Evolutionary conservation across 116 monocot species (phyloP), one percentile per base, ranked within the genome.

Genomic region (Dioscorea cayenensis): DNA sequence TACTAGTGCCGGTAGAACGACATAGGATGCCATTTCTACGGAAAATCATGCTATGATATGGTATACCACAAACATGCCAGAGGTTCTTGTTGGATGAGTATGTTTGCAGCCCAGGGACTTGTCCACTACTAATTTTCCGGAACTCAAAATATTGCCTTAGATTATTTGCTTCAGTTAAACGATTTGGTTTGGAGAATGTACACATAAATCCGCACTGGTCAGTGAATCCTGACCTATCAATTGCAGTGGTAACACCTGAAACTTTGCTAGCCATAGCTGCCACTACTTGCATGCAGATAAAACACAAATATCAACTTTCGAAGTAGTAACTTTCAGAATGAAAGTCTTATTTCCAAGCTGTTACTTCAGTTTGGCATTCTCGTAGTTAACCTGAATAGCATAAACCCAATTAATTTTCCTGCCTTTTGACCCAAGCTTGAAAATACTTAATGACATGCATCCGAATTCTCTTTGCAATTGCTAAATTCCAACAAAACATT

Each of bases 231-330:
- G 19, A 20, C 14, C 52, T 23, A 49, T 69, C 52, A 69, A 52
- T 69, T 52, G 52, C 11, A 3, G 51, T 22, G 23, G 69, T 23
- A 69, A 50, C 69, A 69, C 28, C 25, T 4, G 21, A 67, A 22
- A 49, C 22, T 49, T 69, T 69, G 69, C 49, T 7, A 28, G 69
- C 69, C 69, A 69, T 69, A 22, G 14, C 4, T 69, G 69, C 51
- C 23, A 7, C 28, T 51, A 9, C 25, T 51, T 28, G 8, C 22
- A 13, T 49, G 27, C 27, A 28, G 14, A 27, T 17, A 65, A 28
- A 13, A 50, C 7, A 28, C 19, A 22, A 52, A 69, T 23, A 23
- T 12, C 25, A 20, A 11, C 62, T 23, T 2, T 27, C 10, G 25
- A 22, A 62, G 12, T 9, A n/a, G 55, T 3, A 55, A 55, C 12